Evolutionary conservation across 1,284 basidiomycete genomes (phyloP), one percentile per base, ranked within the genome.

Genomic region (Trametes versicolor): DNA sequence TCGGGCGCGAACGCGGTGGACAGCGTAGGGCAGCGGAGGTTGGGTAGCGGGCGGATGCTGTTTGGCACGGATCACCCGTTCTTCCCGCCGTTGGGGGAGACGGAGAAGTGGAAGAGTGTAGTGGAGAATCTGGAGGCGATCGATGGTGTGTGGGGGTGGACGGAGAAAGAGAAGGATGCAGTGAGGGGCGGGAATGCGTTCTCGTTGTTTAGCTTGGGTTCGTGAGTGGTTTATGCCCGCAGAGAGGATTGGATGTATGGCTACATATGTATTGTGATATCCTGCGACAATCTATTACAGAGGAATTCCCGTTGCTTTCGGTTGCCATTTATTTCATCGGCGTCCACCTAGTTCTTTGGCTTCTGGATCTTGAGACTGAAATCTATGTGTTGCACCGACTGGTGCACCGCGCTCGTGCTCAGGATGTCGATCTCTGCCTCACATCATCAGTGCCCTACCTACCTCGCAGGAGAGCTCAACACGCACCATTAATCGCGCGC

Each of bases 281-380:
- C 58, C 62, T 43, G 25, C 51, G 32, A 32, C 43, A 36, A 51
- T 52, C 29, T 52, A 57, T 64, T n/a, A n/a, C n/a, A n/a, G n/a
- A 62, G 12, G 48, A n/a, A 2, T n/a, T 6, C 49, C 56, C 17
- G 5, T 51, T 34, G 4, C 39, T 34, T 4, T 25, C 27, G 17
- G 23, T 19, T 13, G n/a, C n/a, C n/a, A n/a, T n/a, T n/a, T n/a
- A n/a, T 19, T 29, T 25, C 41, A 13, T 21, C 17, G 37, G 19
- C 17, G n/a, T 39, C 49, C 4, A 27, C 32, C 47, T 60, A 65
- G 53, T 65, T 64, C 67, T 76, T 75, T 6, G 86, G 84, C 72
- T 85, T 85, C 78, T 96, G 94, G 66, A 98, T 91, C 84, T 98
- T 98, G 72, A 98, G 83, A 73, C 94, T 96, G 75, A 96, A 98